Evolutionary conservation across 257 asterid genomes (phyloP).

Genomic region (Nicotiana attenuata): DNA sequence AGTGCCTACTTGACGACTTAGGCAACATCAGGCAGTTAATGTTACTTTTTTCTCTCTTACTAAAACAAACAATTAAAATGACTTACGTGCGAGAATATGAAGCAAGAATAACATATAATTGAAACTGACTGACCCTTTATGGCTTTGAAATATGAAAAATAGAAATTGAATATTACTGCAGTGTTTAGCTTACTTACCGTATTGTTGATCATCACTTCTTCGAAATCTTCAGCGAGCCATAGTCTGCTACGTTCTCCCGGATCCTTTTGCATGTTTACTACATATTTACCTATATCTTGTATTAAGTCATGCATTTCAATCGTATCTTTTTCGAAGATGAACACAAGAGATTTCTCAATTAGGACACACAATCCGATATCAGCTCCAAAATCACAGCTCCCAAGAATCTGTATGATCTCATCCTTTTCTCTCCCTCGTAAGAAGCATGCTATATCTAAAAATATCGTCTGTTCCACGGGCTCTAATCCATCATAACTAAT

Average conservation of each 20-base stretch:
- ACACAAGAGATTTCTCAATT: background rate
- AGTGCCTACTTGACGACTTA: no score
- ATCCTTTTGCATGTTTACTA: background rate
- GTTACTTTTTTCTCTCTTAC: no score
- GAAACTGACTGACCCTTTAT: no score
- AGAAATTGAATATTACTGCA: background rate
- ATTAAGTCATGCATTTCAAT: slow-evolving; percentile 3
- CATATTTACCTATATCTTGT: background rate
- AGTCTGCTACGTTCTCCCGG: background rate
- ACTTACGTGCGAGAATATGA: no score
- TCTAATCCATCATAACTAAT: background rate
- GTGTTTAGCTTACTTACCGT: background rate
- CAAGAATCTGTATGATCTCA: background rate
- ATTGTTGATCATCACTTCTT: background rate
- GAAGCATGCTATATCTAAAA: background rate
- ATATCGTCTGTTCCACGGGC: background rate
- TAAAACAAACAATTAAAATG: no score
- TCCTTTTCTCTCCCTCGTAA: background rate
- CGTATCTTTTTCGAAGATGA: background rate
- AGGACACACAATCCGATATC: background rate
- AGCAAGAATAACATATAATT: no score
- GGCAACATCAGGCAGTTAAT: no score
- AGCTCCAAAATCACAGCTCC: background rate
- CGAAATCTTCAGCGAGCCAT: background rate
- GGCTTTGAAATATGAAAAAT: background rate